These are phyloP conservation scores for Bathelium albidoporum DNA, from an alignment of 495 filamentous ascomycete species.

Conservation along the genomic window DNA sequence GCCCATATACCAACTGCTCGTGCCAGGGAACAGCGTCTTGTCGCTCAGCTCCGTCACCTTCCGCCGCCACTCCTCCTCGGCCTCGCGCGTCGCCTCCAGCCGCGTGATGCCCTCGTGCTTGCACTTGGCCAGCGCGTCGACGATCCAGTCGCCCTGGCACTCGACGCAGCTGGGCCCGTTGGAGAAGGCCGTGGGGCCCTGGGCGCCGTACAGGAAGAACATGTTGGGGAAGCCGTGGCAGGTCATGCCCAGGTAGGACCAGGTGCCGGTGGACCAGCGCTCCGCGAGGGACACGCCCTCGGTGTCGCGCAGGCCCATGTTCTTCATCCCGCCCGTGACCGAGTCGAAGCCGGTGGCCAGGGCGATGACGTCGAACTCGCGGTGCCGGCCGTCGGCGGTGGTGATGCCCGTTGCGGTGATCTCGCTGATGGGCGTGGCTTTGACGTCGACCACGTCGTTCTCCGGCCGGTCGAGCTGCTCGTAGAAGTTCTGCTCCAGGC, in stretches of 20 bases:
- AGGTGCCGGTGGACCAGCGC: slow-evolving; percentile 38
- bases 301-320: slow-evolving; percentile 39
- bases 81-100: slow-evolving; percentile 36
- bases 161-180: slow-evolving; percentile 42
- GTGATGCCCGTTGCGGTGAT: slow-evolving; percentile 35
- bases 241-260: slow-evolving; percentile 41
- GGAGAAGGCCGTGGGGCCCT: slow-evolving; percentile 40
- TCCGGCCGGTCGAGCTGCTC: slow-evolving; percentile 41
- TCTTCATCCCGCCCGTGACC: slow-evolving; percentile 41
- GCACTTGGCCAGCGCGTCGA: slow-evolving; percentile 36
- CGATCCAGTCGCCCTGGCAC: slow-evolving; percentile 42
- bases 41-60: slow-evolving; percentile 32
- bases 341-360: slow-evolving; percentile 49
- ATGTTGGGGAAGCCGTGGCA: slow-evolving; percentile 44
- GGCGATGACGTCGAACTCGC: slow-evolving; percentile 44
- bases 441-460: slow-evolving; percentile 41
- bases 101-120: slow-evolving; percentile 33
- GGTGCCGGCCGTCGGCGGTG: slow-evolving; percentile 31
- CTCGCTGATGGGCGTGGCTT: slow-evolving; percentile 34
- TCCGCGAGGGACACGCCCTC: slow-evolving; percentile 35
- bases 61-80: slow-evolving; percentile 39
- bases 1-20: slow-evolving; percentile 32
- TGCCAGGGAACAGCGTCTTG: slow-evolving; percentile 39
- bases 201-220: slow-evolving; percentile 44
- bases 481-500: slow-evolving; percentile 43